These are phyloP conservation scores for Monilinia fructicola DNA, from an alignment of 2,329 filamentous ascomycete genomes.

Conservation along the genomic window DNA sequence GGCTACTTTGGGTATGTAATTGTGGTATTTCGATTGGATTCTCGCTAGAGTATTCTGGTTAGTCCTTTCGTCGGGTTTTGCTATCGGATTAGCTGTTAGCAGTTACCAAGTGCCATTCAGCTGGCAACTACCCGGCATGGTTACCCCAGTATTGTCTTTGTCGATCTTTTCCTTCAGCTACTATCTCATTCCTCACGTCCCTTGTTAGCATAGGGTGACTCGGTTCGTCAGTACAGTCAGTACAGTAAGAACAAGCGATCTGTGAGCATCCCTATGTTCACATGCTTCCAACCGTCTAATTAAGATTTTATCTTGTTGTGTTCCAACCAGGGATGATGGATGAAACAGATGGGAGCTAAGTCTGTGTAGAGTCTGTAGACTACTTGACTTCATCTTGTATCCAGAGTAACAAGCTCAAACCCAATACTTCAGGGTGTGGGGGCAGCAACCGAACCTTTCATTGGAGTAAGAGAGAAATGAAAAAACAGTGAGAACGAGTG, in stretches of 20 bases:
- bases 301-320: not conserved
- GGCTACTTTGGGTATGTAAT: not conserved
- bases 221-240: not conserved
- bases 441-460: not conserved
- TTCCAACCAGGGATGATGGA: not conserved
- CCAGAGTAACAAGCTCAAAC: not conserved
- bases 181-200: not conserved
- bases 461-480: not conserved
- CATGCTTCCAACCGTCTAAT: not conserved
- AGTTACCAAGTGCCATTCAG: conserved; percentile 20
- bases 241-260: not conserved
- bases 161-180: not conserved
- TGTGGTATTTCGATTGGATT: no score
- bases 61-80: not conserved
- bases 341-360: not conserved
- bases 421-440: not conserved
- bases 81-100: not conserved
- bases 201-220: not conserved
- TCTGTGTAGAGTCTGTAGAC: not conserved
- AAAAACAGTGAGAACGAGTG: not conserved
- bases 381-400: not conserved
- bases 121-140: conserved; percentile 12
- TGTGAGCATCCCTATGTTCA: not conserved
- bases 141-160: not conserved
- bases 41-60: not conserved